These are phyloP conservation scores for Albizia julibrissin DNA, from an alignment of 306 rosid species.

Conservation along the genomic window DNA sequence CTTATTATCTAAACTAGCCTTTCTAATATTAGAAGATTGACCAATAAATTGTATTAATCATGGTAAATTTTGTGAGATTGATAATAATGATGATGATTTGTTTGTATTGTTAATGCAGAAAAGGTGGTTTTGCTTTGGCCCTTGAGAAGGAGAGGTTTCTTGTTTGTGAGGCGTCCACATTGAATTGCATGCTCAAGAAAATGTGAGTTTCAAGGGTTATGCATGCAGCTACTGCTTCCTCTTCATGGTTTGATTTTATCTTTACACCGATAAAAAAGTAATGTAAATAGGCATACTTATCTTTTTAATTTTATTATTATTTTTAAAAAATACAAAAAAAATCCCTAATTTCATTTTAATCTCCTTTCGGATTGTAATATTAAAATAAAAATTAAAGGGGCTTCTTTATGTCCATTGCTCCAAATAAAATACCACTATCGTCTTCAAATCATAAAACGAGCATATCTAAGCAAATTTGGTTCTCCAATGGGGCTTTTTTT, in stretches of 20 bases:
- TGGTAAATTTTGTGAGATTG: not conserved
- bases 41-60: not conserved
- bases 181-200: not conserved
- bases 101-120: conserved; percentile 43
- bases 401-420: not conserved
- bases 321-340: not conserved
- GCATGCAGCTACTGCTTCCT: not conserved
- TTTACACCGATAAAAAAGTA: not conserved
- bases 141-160: conserved; percentile 8
- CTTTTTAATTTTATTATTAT: not conserved
- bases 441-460: not conserved
- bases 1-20: too few relatives aligned
- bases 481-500: not conserved
- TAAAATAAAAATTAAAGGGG: not conserved
- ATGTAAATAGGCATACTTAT: conserved; percentile 4
- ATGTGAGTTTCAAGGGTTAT: not conserved
- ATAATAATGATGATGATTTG: not conserved
- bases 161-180: not conserved
- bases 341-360: conserved; percentile 13
- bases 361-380: conserved; percentile 9
- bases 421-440: not conserved
- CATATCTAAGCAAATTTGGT: not conserved
- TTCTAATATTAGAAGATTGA: not conserved
- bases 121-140: conserved; percentile 68
- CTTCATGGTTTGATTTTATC: not conserved